Evolutionary conservation across 1,284 basidiomycete genomes (phyloP), one percentile per base, ranked within the genome.

Genomic region (Leccinum pachyderme): DNA sequence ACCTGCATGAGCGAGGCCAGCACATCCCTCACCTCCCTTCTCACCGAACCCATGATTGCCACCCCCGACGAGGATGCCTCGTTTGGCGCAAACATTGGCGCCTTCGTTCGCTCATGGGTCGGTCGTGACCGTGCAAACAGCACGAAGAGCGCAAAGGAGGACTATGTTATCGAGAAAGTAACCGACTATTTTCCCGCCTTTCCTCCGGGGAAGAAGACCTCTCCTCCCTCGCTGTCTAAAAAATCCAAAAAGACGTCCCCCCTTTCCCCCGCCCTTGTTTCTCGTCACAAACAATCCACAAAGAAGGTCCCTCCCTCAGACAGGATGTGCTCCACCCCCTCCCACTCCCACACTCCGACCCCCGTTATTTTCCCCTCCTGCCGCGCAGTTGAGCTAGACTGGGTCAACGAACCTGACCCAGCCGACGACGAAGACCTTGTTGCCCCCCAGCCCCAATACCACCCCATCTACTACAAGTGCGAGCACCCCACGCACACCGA

Each of bases 291-390:
- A 46, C 47, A 6, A 0, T 8, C 52, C 12, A 5, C 33, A 7
- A 65, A 47, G 50, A 71, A 66, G 47, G 39, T 32, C 0, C 7
- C 46, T 12, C 29, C 46, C 1, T 15, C 43, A 1, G 67, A 65
- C 41, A 52, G 49, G 22, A 55, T 66, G 22, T 59, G 51, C 4
- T 54, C 60, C 1, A 59, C 65, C 3, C 60, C 70, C 27, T 57
- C 65, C 0, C 55, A 61, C 41, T 68, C 67, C 0, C 69, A 69
- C 54, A 69, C 67, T 0, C 67, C 69, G 2, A 69, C 67, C 0
- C 67, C 67, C 4, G 71, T 69, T 28, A 44, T 72, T 4, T 69
- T 69, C 31, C 67, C 67, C 32, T 69, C 67, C n/a, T 69, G 69
- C 41, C 66, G 67, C 2, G 62, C 67, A 2, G 58, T 33, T 1